These are phyloP conservation scores for Hamigera avellanea DNA, from an alignment of 495 filamentous ascomycete species.

Conservation along the genomic window DNA sequence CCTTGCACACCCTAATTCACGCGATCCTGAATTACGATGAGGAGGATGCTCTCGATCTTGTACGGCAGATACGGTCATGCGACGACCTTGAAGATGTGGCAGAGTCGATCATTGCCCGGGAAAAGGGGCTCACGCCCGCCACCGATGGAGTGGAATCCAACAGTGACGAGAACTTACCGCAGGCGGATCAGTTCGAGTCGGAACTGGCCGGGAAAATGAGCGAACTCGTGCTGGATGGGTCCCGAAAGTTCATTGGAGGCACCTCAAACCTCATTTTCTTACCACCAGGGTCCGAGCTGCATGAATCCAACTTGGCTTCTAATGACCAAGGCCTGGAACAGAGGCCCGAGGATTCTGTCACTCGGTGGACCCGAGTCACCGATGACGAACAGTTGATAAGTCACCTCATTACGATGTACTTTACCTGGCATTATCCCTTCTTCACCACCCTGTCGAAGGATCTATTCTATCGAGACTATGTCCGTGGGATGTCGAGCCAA, in stretches of 20 bases:
- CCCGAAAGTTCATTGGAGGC: constrained; percentile 84
- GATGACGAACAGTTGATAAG: constrained; percentile 64
- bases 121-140: constrained; percentile 23
- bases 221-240: constrained; percentile 81
- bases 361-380: constrained; percentile 82
- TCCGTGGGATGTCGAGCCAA: constrained; percentile 45
- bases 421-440: constrained; percentile 95
- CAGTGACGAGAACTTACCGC: constrained; percentile 15
- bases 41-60: constrained; percentile 69
- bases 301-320: constrained; percentile 27
- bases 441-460: constrained; percentile 88
- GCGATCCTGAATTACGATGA: constrained; percentile 78
- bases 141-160: constrained; percentile 8
- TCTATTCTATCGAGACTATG: constrained; percentile 81
- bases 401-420: constrained; percentile 95
- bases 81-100: constrained; percentile 87
- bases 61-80: constrained; percentile 80
- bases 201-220: constrained; percentile 90
- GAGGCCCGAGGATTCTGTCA: constrained; percentile 36
- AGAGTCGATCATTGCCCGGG: constrained; percentile 56
- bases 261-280: constrained; percentile 90
- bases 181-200: constrained; percentile 59
- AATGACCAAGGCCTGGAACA: constrained; percentile 9
- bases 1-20: constrained; percentile 82
- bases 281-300: constrained; percentile 38